Evolutionary conservation across 768 basidiomycete species (phyloP), one percentile per base, ranked within the genome.

Genomic region (Tulasnella sp.): DNA sequence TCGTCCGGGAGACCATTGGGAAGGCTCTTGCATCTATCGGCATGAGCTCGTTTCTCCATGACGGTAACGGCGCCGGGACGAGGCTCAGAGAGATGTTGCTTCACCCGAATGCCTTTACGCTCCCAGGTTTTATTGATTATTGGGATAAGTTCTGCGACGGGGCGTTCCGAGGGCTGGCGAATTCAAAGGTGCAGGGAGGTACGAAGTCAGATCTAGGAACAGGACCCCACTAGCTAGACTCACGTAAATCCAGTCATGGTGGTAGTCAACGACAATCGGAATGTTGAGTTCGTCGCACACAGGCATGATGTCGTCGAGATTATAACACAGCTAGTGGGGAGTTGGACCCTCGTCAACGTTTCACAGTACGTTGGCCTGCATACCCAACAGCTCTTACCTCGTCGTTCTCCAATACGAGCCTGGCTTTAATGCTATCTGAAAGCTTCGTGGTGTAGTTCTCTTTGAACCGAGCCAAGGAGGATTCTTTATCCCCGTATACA

Each of bases 401-500:
- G 82, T 98, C 97, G 81, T 98, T 98, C 86, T 98, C 97, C n/a
- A 96, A 88, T 1, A 96, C 96, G 31, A 97, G 85, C 72, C 97
- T 89, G 18, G 89, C 89, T 81, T 93, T 90, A 80, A 95, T 91
- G 34, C 90, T 89, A 31, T 89, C 86, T 9, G 91, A 88, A 54
- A 96, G 88, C n/a, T 85, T 83, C 14, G 89, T 88, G 74, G 84
- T 86, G 80, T 95, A 93, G 20, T 92, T 93, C 80, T 90, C 87
- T 84, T 92, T 93, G 84, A 97, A 90, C 12, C 97, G 90, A 34
- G 87, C 87, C 1, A 97, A 86, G 0, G 97, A 91, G 6, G 89
- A 87, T 31, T 83, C 83, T 84, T 97, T 98, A 84, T 98, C 93
- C 6, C 90, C 92, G 83, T 96, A 97, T 42, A 94, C 89, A 1